phyloP scores from a whole-genome alignment of 768 basidiomycete genomes.

The Dentipellis fragilis region DNA sequence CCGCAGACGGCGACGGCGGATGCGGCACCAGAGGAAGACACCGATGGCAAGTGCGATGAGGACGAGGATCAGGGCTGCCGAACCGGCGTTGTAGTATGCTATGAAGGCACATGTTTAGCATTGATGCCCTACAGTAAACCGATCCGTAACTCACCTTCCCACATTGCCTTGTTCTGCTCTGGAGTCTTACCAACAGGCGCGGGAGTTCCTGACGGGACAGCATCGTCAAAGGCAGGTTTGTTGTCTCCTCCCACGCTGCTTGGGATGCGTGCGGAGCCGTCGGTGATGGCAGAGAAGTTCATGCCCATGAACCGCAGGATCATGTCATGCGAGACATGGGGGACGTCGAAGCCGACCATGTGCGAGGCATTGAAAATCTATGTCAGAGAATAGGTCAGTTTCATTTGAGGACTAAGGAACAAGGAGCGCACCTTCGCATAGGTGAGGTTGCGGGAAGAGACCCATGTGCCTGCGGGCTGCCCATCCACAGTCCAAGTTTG shows the following conservation, averaged over 20 bases:
- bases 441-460: conserved; percentile 78
- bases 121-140: not conserved
- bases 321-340: conserved; percentile 91
- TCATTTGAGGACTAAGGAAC: not conserved
- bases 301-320: conserved; percentile 95
- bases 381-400: not conserved
- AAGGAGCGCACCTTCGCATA: conserved; percentile 66
- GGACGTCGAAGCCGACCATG: conserved; percentile 88
- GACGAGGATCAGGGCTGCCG: conserved; percentile 74
- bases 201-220: conserved; percentile 25
- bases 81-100: conserved; percentile 96
- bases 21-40: conserved; percentile 72
- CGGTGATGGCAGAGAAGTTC: conserved; percentile 73
- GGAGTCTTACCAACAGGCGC: conserved; percentile 46
- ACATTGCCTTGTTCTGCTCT: conserved; percentile 76
- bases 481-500: conserved; percentile 70
- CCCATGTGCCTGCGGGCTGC: conserved; percentile 84
- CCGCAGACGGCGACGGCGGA: conserved; percentile 31
- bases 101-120: not conserved
- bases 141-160: conserved; percentile 58
- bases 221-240: conserved; percentile 54
- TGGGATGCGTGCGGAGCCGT: conserved; percentile 72
- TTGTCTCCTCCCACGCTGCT: conserved; percentile 64
- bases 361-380: conserved; percentile 91
- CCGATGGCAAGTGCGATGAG: conserved; percentile 61